Base-by-base conservation (phyloP, 2,329 filamentous ascomycete genomes). In the Rhynchosporium graminicola region DNA sequence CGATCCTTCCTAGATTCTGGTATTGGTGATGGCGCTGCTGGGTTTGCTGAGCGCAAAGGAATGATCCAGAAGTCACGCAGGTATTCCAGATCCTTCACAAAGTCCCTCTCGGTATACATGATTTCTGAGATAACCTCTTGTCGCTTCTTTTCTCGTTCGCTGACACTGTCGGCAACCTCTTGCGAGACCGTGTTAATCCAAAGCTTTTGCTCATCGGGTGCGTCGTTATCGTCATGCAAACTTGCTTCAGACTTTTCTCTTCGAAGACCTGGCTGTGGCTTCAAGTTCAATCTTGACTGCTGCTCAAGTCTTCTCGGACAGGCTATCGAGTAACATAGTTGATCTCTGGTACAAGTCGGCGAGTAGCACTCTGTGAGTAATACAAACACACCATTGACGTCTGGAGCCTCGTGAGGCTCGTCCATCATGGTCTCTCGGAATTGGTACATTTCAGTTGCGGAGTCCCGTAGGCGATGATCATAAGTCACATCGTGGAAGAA, bases 401-500 rank as follows among this genome's bases (percentile, higher is more conserved):
- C 75, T 1, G 81, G 77, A 48, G 89, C 88, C 59, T 90, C 85
- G 69, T 92, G 89, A n/a, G 80, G 79, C 70, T 91, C 87, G 59
- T 98, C 94, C 78, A 93, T 89, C 75, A 98, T 82, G 2, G 89
- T 96, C 78, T 98, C 94, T 69, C 90, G 87, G 77, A 99, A 99
- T 74, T 98, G 94, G 76, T 98, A 99, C 76, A 99, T 90, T 77
- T 99, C 95, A 57, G 88, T 89, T 46, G 88, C 86, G n/a, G 94
- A 96, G 76, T 99, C 95, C 76, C 95, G 90, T 71, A 99, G 80
- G 54, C 95, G 86, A 76, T 99, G 95, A 71, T 97, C 94, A 76
- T 99, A 99, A 0, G 94, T 97, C 57, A 98, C 95, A 81, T 99
- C 95, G 79, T 99, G 95, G 75, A 99, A 99, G 79, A 97, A 97